Evolutionary conservation across 1,284 basidiomycete species (phyloP).

Genomic region (Sphagnurus paluster): DNA sequence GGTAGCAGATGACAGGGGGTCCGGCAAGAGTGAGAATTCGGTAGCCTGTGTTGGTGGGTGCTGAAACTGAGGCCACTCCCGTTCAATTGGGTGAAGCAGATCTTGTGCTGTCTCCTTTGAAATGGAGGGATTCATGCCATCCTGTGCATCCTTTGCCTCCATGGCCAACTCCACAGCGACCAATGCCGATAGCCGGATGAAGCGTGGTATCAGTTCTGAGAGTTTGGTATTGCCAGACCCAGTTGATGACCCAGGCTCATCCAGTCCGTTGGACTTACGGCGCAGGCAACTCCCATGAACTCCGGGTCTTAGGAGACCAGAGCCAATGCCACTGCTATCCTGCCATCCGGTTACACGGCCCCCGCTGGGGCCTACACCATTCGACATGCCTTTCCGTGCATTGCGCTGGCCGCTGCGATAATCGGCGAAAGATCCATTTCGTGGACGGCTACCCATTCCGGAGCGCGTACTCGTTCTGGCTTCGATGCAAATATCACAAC

Average conservation of each 20-base stretch:
- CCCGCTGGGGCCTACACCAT: slow-evolving; percentile 38
- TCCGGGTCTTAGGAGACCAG: slow-evolving; percentile 58
- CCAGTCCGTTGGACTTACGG: slow-evolving; percentile 31
- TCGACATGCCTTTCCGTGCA: slow-evolving; percentile 31
- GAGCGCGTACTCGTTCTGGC: slow-evolving; percentile 41
- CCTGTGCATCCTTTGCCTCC: slow-evolving; percentile 51
- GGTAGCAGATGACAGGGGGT: slow-evolving; percentile 15
- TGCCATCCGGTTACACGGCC: slow-evolving; percentile 68
- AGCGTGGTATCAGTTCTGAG: slow-evolving; percentile 67
- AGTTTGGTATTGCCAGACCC: slow-evolving; percentile 63
- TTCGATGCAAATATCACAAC: slow-evolving; percentile 72
- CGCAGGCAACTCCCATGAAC: slow-evolving; percentile 56
- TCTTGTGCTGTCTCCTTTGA: slow-evolving; percentile 15
- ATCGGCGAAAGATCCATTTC: slow-evolving; percentile 16
- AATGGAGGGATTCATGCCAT: slow-evolving; percentile 19
- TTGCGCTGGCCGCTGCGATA: slow-evolving; percentile 16
- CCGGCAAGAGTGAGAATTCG: slow-evolving; percentile 14
- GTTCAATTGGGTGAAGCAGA: slow-evolving; percentile 9
- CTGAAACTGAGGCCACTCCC: slow-evolving; percentile 17
- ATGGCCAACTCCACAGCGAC: slow-evolving; percentile 72
- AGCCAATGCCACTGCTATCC: slow-evolving; percentile 68
- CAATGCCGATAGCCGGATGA: slow-evolving; percentile 72
- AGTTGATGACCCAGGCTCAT: slow-evolving; percentile 20
- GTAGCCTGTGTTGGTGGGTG: slow-evolving; percentile 3
- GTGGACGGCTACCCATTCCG: slow-evolving; percentile 11